Conservation (phyloP, 2,329 filamentous ascomycete species). For the Dactylonectria macrodidyma region DNA sequence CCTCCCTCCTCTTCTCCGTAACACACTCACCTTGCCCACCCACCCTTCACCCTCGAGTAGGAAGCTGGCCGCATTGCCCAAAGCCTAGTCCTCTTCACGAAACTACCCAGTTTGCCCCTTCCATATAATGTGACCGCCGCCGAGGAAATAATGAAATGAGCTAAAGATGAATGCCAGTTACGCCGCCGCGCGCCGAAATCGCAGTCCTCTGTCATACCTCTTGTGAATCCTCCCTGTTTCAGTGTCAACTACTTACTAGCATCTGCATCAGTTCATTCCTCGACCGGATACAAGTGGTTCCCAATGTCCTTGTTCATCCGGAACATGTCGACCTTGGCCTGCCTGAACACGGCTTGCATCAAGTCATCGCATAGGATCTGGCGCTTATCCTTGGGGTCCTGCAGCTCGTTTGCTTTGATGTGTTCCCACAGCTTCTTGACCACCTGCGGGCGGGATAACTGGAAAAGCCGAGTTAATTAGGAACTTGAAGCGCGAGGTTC, state of each 20-base stretch:
- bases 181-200: conserved; percentile 46
- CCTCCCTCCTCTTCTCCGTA: background rate
- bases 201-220: conserved; percentile 42
- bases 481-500: too few relatives aligned
- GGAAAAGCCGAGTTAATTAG: conserved; percentile 34
- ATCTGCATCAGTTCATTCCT: conserved; percentile 40
- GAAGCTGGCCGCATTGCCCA: conserved; percentile 12
- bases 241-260: background rate
- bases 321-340: conserved; percentile 96
- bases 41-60: background rate
- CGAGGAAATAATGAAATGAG: conserved; percentile 43
- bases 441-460: conserved; percentile 94
- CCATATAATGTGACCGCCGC: conserved; percentile 43
- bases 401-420: conserved; percentile 89
- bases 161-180: conserved; percentile 47
- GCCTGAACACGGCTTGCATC: conserved; percentile 93
- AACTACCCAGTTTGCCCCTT: conserved; percentile 26
- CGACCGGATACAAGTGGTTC: conserved; percentile 86
- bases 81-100: conserved; percentile 18
- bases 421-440: conserved; percentile 98
- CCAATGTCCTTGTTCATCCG: conserved; percentile 98
- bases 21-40: background rate
- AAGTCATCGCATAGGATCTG: conserved; percentile 94
- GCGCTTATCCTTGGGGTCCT: conserved; percentile 92
- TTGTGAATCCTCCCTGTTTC: conserved; percentile 17